Conservation (phyloP, 352 stramenopile genomes). For the Pythium pyrilobum region DNA sequence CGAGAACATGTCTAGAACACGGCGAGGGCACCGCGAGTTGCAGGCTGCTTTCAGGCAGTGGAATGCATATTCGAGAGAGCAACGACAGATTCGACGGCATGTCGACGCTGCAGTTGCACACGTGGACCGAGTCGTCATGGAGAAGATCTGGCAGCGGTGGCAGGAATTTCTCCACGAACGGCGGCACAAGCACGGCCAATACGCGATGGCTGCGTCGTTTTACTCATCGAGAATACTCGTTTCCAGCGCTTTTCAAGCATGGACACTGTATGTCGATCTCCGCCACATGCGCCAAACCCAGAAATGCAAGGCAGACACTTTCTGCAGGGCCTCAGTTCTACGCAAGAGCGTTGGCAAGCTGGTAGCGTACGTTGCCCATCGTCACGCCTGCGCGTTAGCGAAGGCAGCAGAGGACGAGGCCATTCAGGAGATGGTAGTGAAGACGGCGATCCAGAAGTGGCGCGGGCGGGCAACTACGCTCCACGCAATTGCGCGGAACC, state of each 20-base stretch:
- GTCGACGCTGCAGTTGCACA: constrained; percentile 10
- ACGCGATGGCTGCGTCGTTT: background rate
- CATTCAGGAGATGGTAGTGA: background rate
- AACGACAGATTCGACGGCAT: background rate
- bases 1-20: background rate
- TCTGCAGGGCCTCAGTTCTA: background rate
- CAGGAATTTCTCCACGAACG: background rate
- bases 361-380: background rate
- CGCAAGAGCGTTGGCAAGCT: background rate
- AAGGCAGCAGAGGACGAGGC: background rate
- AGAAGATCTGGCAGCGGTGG: constrained; percentile 10
- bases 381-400: background rate
- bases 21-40: background rate
- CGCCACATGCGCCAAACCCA: background rate
- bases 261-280: background rate
- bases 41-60: background rate
- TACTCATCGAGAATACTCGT: background rate
- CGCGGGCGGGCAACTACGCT: background rate
- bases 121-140: constrained; percentile 1
- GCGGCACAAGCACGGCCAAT: background rate
- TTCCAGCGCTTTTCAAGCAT: background rate
- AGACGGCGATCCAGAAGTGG: background rate
- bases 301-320: background rate
- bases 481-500: too few species aligned
- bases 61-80: background rate